A percentile compares a stretch with the other conserved stretches of the same genome.
Evolutionary conservation across 495 filamentous ascomycete genomes (phyloP).

Genomic region (Achaetomiella virescens): DNA sequence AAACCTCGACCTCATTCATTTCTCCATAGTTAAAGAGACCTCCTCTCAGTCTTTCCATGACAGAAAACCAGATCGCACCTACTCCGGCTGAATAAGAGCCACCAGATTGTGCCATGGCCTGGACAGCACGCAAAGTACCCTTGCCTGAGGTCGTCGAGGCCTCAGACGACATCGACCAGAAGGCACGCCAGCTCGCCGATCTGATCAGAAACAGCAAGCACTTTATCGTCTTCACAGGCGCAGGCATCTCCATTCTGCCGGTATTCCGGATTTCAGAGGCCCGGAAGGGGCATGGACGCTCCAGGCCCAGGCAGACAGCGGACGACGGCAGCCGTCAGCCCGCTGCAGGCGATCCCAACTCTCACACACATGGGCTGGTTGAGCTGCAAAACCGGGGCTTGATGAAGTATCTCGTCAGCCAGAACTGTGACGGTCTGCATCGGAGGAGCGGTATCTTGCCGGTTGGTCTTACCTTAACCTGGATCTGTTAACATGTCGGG

Average conservation of each 20-base stretch:
- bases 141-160: conserved; percentile 32
- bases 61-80: too few species aligned
- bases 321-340: conserved; percentile 25
- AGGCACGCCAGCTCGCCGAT: conserved; percentile 32
- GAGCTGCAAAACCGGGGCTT: conserved; percentile 37
- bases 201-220: conserved; percentile 40
- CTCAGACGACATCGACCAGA: conserved; percentile 25
- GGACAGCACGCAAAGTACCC: background rate
- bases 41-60: too few species aligned
- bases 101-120: background rate
- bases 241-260: conserved; percentile 44
- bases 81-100: background rate
- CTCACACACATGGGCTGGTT: conserved; percentile 44
- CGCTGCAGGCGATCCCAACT: conserved; percentile 40
- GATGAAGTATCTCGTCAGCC: conserved; percentile 40
- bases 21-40: too few species aligned
- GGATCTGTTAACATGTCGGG: too few species aligned
- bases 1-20: too few species aligned
- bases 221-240: conserved; percentile 43
- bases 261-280: conserved; percentile 45
- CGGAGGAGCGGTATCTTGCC: conserved; percentile 39
- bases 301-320: conserved; percentile 30
- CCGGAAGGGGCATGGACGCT: conserved; percentile 42
- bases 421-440: conserved; percentile 45
- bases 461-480: background rate